Base-by-base conservation (phyloP, 192 early-diverging fungal species). In the Spizellomyces punctatus region DNA sequence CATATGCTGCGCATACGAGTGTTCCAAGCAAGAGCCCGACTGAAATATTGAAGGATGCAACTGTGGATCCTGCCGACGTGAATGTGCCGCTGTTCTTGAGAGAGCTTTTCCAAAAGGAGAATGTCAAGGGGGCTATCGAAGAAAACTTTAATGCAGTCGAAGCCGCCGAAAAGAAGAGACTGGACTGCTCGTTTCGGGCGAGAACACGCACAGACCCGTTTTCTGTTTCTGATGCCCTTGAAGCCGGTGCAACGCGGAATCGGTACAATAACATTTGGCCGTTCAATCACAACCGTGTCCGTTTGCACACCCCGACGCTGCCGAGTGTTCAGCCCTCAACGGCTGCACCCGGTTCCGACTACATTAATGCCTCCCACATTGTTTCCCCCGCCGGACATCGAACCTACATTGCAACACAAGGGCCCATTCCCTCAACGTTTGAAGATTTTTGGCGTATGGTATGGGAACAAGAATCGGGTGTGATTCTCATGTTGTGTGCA, bases 221-320 rank as follows among this genome's bases (percentile, higher is more conserved):
- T 54, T 91, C 89, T 41, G 91, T 95, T 49, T 86, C 89, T 8
- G 92, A 90, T 10, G 93, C 93, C 16, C 92, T 91, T 45, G 90
- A 91, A 79, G 85, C 85, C 63, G 89, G 88, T 47, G 78, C 83
- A 22, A 72, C 71, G 5, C 76, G 90, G 75, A 95, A 95, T 71
- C 86, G 94, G 44, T 95, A 95, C 78, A 92, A 84, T 54, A 94
- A 91, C 64, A 89, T 95, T 41, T 91, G 89, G 81, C 94, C 94
- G 41, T 95, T 62, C 64, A 79, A 80, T 72, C 61, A 72, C 43
- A 79, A 76, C 57, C 77, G 74, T 27, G 66, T 79, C 60, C 42
- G 42, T 14, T 44, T 75, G 19, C 6, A 58, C 5, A 54, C 50
- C 12, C 50, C 50, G 17, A 54, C 27, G 57, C 10, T 16, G 10